Conservation (phyloP, 768 basidiomycete species). For the Multifurca ochricompacta region DNA sequence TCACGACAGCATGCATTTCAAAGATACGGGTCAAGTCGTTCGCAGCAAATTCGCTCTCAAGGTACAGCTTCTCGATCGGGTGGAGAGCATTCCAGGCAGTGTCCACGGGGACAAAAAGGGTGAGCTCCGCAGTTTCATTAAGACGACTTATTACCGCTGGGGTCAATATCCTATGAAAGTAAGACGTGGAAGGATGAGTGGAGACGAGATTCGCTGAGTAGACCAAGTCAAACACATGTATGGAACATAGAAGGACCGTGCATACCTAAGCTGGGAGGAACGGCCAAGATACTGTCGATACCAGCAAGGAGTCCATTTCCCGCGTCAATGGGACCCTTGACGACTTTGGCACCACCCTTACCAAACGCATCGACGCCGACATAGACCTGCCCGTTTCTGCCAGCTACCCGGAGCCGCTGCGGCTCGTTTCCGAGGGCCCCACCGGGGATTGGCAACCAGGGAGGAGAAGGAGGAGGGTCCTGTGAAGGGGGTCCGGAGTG, state of each 20-base stretch:
- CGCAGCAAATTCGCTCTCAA: slow-evolving; percentile 80
- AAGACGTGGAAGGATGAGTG: slow-evolving; percentile 54
- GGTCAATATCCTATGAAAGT: slow-evolving; percentile 67
- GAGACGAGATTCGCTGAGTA: slow-evolving; percentile 51
- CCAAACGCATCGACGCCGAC: slow-evolving; percentile 78
- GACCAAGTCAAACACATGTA: neutral
- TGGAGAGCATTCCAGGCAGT: slow-evolving; percentile 76
- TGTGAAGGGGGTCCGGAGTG: slow-evolving; percentile 52
- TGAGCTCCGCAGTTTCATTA: slow-evolving; percentile 63
- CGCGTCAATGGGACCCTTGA: slow-evolving; percentile 49
- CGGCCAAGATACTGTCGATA: slow-evolving; percentile 62
- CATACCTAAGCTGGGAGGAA: slow-evolving; percentile 70
- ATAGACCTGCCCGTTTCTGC: slow-evolving; percentile 40
- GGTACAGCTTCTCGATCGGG: slow-evolving; percentile 72
- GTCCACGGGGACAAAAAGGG: slow-evolving; percentile 84
- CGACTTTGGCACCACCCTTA: slow-evolving; percentile 58
- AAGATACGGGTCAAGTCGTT: slow-evolving; percentile 75
- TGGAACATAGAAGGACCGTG: slow-evolving; percentile 13
- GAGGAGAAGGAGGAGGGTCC: slow-evolving; percentile 65
- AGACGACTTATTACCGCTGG: slow-evolving; percentile 48
- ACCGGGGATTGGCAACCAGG: slow-evolving; percentile 80
- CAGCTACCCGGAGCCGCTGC: slow-evolving; percentile 66
- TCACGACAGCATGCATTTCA: slow-evolving; percentile 64
- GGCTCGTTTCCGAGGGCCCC: slow-evolving; percentile 76
- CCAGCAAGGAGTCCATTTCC: slow-evolving; percentile 76